phyloP scores from a whole-genome alignment of 2,329 filamentous ascomycete genomes.

The Fusarium guadeloupense region DNA sequence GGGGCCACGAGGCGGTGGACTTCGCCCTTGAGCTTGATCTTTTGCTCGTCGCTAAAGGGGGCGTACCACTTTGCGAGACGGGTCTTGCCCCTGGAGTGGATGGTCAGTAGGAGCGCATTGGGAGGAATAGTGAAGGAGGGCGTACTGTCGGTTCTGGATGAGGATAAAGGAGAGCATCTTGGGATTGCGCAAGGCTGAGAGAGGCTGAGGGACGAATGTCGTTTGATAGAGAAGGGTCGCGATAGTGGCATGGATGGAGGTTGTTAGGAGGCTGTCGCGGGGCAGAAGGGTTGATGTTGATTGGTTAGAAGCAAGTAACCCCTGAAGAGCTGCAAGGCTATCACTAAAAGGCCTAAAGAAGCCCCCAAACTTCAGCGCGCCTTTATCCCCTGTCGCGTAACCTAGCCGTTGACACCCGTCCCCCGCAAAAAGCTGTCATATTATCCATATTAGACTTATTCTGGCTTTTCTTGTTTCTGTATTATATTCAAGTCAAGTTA shows the following conservation, averaged over 20 bases:
- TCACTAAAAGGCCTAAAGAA: slow-evolving; percentile 14
- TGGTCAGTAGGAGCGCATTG: background rate
- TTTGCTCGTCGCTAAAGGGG: slow-evolving; percentile 98
- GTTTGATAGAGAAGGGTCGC: slow-evolving; percentile 13
- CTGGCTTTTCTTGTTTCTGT: background rate
- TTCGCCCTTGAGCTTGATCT: slow-evolving; percentile 98
- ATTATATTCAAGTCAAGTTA: background rate
- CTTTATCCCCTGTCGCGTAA: slow-evolving; percentile 3
- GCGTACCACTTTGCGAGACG: slow-evolving; percentile 99
- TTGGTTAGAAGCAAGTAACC: slow-evolving; percentile 8
- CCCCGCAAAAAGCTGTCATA: background rate
- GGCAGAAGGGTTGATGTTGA: slow-evolving; percentile 17
- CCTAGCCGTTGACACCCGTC: background rate
- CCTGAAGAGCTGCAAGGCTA: slow-evolving; percentile 25
- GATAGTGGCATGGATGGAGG: slow-evolving; percentile 31
- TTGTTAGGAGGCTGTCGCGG: slow-evolving; percentile 31
- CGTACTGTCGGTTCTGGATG: slow-evolving; percentile 87
- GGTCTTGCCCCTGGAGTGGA: slow-evolving; percentile 83
- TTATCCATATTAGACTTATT: no score
- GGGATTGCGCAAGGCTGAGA: slow-evolving; percentile 3
- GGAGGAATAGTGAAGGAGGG: background rate
- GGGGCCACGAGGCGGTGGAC: slow-evolving; percentile 97
- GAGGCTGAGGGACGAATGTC: slow-evolving; percentile 1
- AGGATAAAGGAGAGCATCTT: slow-evolving; percentile 84
- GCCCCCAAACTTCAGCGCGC: slow-evolving; percentile 11